These are phyloP conservation scores for Ustilago hordei DNA, from an alignment of 1,284 basidiomycete species.

Conservation along the genomic window DNA sequence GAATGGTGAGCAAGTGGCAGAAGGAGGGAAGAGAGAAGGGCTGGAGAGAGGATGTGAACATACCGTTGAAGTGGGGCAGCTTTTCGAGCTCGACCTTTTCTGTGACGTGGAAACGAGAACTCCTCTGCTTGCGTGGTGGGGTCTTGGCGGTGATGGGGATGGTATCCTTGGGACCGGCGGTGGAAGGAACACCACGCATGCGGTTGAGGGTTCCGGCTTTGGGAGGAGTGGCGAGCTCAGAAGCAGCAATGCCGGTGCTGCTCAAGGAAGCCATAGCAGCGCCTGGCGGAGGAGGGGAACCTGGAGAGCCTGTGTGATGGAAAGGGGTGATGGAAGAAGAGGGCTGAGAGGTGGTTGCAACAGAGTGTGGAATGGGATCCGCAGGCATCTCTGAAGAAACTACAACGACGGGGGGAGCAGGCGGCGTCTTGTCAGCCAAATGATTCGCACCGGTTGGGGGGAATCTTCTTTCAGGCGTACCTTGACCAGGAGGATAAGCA, in stretches of 20 bases:
- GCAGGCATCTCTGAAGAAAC: slow-evolving; percentile 63
- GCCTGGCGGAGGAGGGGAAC: slow-evolving; percentile 59
- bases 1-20: not conserved
- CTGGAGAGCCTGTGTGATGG: slow-evolving; percentile 54
- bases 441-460: slow-evolving; percentile 24
- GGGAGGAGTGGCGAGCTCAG: slow-evolving; percentile 57
- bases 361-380: slow-evolving; percentile 60
- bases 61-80: slow-evolving; percentile 91
- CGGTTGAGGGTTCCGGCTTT: slow-evolving; percentile 61
- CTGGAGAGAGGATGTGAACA: slow-evolving; percentile 66
- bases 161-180: slow-evolving; percentile 63
- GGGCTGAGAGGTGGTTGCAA: slow-evolving; percentile 51
- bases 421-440: slow-evolving; percentile 62
- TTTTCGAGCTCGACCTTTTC: slow-evolving; percentile 96
- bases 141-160: slow-evolving; percentile 66
- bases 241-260: slow-evolving; percentile 46
- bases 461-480: slow-evolving; percentile 46
- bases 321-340: slow-evolving; percentile 54
- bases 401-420: slow-evolving; percentile 63
- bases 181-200: slow-evolving; percentile 52
- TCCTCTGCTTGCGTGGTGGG: slow-evolving; percentile 68
- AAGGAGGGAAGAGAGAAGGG: not conserved
- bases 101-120: slow-evolving; percentile 86
- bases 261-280: slow-evolving; percentile 53
- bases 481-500: slow-evolving; percentile 40